Conservation (phyloP, 192 early-diverging fungal species). For the Coemansia sp. region DNA sequence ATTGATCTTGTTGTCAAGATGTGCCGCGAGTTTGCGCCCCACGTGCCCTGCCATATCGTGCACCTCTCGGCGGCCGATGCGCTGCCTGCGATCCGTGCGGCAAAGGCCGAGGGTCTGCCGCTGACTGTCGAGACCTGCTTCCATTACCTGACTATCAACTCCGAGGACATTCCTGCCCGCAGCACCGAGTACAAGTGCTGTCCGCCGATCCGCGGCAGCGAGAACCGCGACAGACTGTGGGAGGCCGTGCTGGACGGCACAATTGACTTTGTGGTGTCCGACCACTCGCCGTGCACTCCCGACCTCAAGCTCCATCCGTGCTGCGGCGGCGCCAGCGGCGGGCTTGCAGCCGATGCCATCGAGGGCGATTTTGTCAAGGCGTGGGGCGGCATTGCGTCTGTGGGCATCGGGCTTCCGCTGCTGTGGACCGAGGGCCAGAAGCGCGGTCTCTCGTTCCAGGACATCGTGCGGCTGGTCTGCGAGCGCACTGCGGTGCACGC, state of each 20-base stretch:
- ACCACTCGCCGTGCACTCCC: conserved; percentile 80
- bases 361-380: conserved; percentile 78
- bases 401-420: conserved; percentile 77
- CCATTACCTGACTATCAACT: conserved; percentile 72
- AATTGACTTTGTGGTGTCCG: conserved; percentile 81
- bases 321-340: conserved; percentile 44
- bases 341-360: conserved; percentile 23
- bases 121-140: conserved; percentile 83
- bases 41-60: conserved; percentile 77
- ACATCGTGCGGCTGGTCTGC: conserved; percentile 65
- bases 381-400: conserved; percentile 81
- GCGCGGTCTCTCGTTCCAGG: conserved; percentile 62
- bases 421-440: conserved; percentile 74
- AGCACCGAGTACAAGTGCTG: conserved; percentile 85
- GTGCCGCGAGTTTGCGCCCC: conserved; percentile 65
- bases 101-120: conserved; percentile 67
- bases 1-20: conserved; percentile 71
- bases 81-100: conserved; percentile 68
- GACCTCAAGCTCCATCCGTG: conserved; percentile 66
- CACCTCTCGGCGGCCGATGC: conserved; percentile 79
- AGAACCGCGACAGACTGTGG: conserved; percentile 72
- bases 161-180: conserved; percentile 66
- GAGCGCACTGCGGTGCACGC: conserved; percentile 65
- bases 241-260: conserved; percentile 71
- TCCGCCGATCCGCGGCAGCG: conserved; percentile 72